phyloP scores from a whole-genome alignment of 345 rosid genomes.

The Gossypium raimondii region DNA sequence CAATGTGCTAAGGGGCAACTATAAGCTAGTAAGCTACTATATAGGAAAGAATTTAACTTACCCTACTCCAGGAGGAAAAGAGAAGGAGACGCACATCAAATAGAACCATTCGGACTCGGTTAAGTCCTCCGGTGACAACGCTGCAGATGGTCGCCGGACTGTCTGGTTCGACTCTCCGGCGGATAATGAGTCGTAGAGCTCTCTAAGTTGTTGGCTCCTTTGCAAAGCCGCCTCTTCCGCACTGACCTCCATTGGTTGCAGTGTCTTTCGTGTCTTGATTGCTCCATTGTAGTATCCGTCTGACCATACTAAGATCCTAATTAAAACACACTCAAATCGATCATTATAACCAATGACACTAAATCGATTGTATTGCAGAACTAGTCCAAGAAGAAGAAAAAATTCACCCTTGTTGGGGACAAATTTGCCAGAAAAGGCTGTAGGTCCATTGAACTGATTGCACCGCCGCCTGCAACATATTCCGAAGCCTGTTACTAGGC shows the following conservation, averaged over 20 bases:
- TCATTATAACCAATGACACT: background rate
- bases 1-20: background rate
- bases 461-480: slow-evolving; percentile 71
- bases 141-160: slow-evolving; percentile 63
- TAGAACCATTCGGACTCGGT: slow-evolving; percentile 98
- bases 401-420: slow-evolving; percentile 87
- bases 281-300: slow-evolving; percentile 97
- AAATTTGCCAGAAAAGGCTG: slow-evolving; percentile 86
- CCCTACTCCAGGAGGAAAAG: slow-evolving; percentile 81
- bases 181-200: slow-evolving; percentile 78
- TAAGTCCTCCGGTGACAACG: slow-evolving; percentile 91
- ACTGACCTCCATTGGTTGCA: slow-evolving; percentile 85
- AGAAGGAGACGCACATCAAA: slow-evolving; percentile 93
- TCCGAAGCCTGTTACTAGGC: slow-evolving; percentile 56
- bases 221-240: slow-evolving; percentile 88
- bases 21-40: background rate
- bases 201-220: slow-evolving; percentile 92
- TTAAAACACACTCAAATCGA: background rate
- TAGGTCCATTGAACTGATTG: slow-evolving; percentile 96
- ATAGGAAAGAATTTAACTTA: slow-evolving; percentile 40
- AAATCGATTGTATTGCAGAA: background rate
- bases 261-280: slow-evolving; percentile 93
- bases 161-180: slow-evolving; percentile 76
- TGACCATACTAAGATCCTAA: slow-evolving; percentile 77
- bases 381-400: background rate